Conservation (phyloP, 2,329 filamentous ascomycete species). For the Aspergillus proliferans region DNA sequence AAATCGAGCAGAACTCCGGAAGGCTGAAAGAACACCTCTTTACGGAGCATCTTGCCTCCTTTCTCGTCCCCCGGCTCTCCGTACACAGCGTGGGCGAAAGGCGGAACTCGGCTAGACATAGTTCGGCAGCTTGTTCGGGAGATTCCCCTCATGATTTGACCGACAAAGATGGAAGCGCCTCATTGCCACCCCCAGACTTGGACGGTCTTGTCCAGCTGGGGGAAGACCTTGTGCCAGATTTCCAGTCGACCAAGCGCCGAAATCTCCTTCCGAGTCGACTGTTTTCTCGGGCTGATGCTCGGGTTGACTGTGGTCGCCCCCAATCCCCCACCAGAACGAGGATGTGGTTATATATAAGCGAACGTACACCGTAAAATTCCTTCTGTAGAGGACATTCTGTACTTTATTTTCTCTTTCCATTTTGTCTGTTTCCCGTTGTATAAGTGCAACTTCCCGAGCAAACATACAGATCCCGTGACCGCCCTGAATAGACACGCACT, state of each 20-base stretch:
- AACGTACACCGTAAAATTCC: too few relatives aligned
- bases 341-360: constrained; percentile 7
- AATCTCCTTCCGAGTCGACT: constrained; percentile 13
- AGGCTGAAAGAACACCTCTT: background rate
- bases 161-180: constrained; percentile 1
- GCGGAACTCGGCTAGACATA: constrained; percentile 20
- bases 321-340: constrained; percentile 5
- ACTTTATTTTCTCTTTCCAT: background rate
- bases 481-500: background rate
- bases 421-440: background rate
- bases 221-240: background rate
- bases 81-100: constrained; percentile 5
- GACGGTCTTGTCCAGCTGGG: background rate
- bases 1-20: background rate
- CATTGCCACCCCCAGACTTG: background rate
- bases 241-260: constrained; percentile 10
- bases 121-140: constrained; percentile 20
- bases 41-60: background rate
- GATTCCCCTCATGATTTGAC: constrained; percentile 13
- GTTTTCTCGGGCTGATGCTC: constrained; percentile 9
- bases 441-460: background rate
- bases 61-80: background rate
- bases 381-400: background rate
- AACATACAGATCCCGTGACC: background rate
- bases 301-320: background rate